Conservation (phyloP, 768 basidiomycete genomes). For the Phylloporus sp. region DNA sequence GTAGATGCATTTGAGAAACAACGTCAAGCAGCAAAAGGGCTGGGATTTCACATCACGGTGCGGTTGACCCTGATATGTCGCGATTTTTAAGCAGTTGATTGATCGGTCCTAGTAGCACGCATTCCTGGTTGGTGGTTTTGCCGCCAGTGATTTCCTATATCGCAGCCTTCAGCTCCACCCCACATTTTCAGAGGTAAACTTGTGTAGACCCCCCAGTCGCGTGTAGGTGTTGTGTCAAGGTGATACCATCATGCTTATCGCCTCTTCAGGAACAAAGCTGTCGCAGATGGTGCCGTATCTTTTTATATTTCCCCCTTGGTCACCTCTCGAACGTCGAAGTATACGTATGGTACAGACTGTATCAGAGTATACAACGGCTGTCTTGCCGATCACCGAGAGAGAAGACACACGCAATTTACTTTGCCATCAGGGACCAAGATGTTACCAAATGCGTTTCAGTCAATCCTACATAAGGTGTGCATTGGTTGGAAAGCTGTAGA, state of each 20-base stretch:
- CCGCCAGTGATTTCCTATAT: constrained; percentile 46
- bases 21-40: constrained; percentile 10
- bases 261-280: constrained; percentile 38
- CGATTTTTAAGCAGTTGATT: not conserved
- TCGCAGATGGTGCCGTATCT: constrained; percentile 32
- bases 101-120: constrained; percentile 22
- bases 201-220: constrained; percentile 47
- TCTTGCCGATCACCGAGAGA: constrained; percentile 35
- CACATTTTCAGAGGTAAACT: constrained; percentile 32
- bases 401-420: constrained; percentile 21
- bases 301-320: constrained; percentile 42
- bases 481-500: too few species aligned
- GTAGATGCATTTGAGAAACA: constrained; percentile 33
- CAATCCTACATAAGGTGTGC: constrained; percentile 34
- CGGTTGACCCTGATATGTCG: too few species aligned
- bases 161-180: constrained; percentile 36
- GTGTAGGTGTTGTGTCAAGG: constrained; percentile 35
- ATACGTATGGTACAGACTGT: constrained; percentile 37
- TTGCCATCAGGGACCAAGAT: constrained; percentile 24
- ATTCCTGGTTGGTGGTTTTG: constrained; percentile 53
- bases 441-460: constrained; percentile 33
- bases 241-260: constrained; percentile 6
- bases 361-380: constrained; percentile 21
- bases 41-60: constrained; percentile 27
- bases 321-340: constrained; percentile 38